Evolutionary conservation across 2,329 filamentous ascomycete genomes (phyloP), one percentile per base, ranked within the genome.

Genomic region (Whalleya microplaca): DNA sequence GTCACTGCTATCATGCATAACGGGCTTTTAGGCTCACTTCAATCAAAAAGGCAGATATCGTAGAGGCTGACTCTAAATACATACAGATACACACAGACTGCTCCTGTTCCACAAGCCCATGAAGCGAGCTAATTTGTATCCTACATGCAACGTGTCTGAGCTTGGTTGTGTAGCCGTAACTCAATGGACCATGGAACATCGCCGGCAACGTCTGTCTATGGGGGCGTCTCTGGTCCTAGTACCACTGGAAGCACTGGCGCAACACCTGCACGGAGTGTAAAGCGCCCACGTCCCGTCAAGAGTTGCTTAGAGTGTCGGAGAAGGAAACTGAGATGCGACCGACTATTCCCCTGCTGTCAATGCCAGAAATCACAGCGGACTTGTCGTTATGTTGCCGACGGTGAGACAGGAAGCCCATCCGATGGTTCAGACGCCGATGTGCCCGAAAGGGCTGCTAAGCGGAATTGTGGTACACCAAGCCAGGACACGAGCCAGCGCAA

Each of bases 271-370:
- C 57, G 62, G 23, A 65, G 62, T 37, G 66, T 69, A 37, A 69
- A 69, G 51, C 61, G 66, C 32, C 67, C 67, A 41, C 65, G 67
- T 19, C 67, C 66, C 10, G 67, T 69, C 29, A 69, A 69, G 60
- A 68, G 66, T 27, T 68, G 66, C 41, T 48, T 66, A 37, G 66
- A 64, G 55, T 69, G 67, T 56, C 66, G 67, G 16, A 64, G 83
- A 64, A 76, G 83, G 52, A 84, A 84, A 67, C 77, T 83, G 64
- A 85, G 84, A 67, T 86, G 83, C 69, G 82, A 85, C 67, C 77
- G 83, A 44, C 73, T 78, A n/a, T 74, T 76, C 43, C 81, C 82
- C 3, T 86, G 83, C 64, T 80, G 80, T 5, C 82, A 85, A 66
- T 86, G 83, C 66, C 80, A 82, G 48, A 84, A 82, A 67, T 81